These are phyloP conservation scores for Thymus mandschuricus DNA, from an alignment of 257 asterid species.

Conservation along the genomic window DNA sequence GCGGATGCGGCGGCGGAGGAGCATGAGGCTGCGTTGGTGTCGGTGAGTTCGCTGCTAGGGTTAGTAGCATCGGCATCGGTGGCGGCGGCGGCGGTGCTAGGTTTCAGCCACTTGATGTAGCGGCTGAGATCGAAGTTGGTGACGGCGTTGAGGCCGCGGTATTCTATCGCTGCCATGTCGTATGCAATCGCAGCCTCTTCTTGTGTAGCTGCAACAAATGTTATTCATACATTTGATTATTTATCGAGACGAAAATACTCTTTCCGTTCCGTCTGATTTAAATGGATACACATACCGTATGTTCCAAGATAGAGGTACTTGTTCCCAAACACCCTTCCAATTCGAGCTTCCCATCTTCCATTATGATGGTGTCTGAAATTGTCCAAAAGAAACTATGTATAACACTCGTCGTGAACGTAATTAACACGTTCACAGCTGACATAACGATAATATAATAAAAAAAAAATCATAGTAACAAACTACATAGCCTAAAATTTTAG, in stretches of 20 bases:
- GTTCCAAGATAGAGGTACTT: slow-evolving; percentile 87
- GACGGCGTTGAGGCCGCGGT: slow-evolving; percentile 83
- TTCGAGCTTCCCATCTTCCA: slow-evolving; percentile 95
- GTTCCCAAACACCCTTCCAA: slow-evolving; percentile 84
- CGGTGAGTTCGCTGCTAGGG: slow-evolving; percentile 30
- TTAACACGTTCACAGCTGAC: too few species aligned
- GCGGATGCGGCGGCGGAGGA: slow-evolving; percentile 31
- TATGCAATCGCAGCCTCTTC: slow-evolving; percentile 92
- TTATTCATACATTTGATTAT: too few species aligned
- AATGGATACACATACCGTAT: slow-evolving; percentile 44
- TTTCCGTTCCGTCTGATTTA: too few species aligned
- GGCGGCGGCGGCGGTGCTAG: slow-evolving; percentile 33
- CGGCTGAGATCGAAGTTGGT: slow-evolving; percentile 87
- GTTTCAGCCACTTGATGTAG: slow-evolving; percentile 81
- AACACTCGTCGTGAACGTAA: too few species aligned
- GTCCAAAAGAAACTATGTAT: neutral
- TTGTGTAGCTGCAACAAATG: slow-evolving; percentile 63
- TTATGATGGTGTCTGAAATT: slow-evolving; percentile 76
- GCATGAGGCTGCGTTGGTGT: slow-evolving; percentile 27
- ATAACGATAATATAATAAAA: too few species aligned
- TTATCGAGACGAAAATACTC: too few species aligned
- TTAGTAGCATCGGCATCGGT: neutral
- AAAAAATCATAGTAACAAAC: too few species aligned
- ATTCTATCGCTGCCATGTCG: slow-evolving; percentile 90
- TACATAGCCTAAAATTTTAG: too few species aligned